phyloP scores from a whole-genome alignment of 2,329 filamentous ascomycete species.

The Pseudogymnoascus sp. region DNA sequence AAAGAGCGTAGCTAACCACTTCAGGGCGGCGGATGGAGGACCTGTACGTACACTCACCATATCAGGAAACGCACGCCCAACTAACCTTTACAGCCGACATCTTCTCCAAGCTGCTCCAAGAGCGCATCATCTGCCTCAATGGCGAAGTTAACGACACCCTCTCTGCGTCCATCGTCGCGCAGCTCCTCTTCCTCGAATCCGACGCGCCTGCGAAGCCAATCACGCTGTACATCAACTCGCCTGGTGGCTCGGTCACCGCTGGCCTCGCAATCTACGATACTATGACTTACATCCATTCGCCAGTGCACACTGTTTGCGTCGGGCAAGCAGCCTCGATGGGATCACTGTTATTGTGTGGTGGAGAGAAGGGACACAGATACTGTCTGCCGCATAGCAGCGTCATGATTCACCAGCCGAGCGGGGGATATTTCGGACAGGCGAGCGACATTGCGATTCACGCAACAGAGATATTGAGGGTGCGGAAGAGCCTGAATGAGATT shows the following conservation, averaged over 20 bases:
- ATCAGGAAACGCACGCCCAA: constrained; percentile 22
- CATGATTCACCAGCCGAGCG: constrained; percentile 95
- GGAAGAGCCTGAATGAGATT: constrained; percentile 81
- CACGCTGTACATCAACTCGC: constrained; percentile 96
- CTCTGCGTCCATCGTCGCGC: constrained; percentile 89
- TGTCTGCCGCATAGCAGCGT: constrained; percentile 88
- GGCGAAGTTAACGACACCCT: constrained; percentile 84
- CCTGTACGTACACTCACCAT: constrained; percentile 49
- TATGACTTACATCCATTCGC: constrained; percentile 91
- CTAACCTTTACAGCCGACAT: constrained; percentile 57
- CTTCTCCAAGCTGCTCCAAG: constrained; percentile 75
- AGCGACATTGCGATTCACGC: constrained; percentile 93
- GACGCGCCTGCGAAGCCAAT: constrained; percentile 93
- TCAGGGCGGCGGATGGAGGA: constrained; percentile 69
- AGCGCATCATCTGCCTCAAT: constrained; percentile 91
- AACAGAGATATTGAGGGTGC: constrained; percentile 85
- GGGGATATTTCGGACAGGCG: constrained; percentile 58
- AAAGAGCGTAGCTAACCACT: constrained; percentile 21
- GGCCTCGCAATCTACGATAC: constrained; percentile 93
- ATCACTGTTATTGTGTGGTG: constrained; percentile 77
- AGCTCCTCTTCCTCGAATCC: constrained; percentile 95
- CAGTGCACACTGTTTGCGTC: constrained; percentile 90
- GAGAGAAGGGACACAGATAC: constrained; percentile 75
- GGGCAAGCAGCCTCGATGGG: constrained; percentile 96
- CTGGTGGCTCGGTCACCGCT: constrained; percentile 85